phyloP scores from a whole-genome alignment of 805 yeast species.

The Crinitomyces ghanaensis region DNA sequence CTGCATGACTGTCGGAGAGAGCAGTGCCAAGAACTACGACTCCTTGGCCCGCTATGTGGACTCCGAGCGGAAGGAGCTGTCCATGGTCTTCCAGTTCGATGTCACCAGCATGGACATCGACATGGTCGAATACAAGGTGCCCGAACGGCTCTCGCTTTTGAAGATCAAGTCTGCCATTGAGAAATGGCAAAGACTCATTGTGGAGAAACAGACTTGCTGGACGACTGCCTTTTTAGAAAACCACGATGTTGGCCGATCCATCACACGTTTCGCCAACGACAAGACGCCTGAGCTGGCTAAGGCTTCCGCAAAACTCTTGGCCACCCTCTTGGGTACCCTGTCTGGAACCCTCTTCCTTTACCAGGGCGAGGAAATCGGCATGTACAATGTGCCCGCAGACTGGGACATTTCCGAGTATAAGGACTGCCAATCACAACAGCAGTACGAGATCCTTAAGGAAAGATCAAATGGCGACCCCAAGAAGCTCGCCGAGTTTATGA shows the following conservation, averaged over 20 bases:
- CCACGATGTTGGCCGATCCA: conserved; percentile 47
- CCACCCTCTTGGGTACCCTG: conserved; percentile 34
- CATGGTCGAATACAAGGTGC: too few species aligned
- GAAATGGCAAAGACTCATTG: background rate
- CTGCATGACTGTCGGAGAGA: conserved; percentile 46
- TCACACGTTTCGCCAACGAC: conserved; percentile 36
- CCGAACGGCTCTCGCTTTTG: too few species aligned
- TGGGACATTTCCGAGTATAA: conserved; percentile 37
- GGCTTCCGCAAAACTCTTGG: conserved; percentile 37
- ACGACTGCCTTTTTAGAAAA: conserved; percentile 43
- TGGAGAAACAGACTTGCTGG: conserved; percentile 27
- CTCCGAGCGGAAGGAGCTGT: conserved; percentile 17
- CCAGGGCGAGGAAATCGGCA: conserved; percentile 54
- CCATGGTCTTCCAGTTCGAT: conserved; percentile 21
- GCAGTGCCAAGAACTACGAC: background rate
- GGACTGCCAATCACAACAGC: conserved; percentile 34
- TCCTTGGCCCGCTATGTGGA: conserved; percentile 31
- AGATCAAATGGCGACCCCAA: conserved; percentile 3
- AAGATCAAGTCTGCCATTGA: background rate
- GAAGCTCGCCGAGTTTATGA: conserved; percentile 8
- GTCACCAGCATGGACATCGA: conserved; percentile 4
- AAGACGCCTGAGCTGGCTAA: conserved; percentile 26
- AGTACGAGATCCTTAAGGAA: conserved; percentile 7
- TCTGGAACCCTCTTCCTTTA: conserved; percentile 46
- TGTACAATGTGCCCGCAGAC: conserved; percentile 35